These are phyloP conservation scores for Kodamaea leandrae DNA, from an alignment of 805 yeast species.

Conservation along the genomic window DNA sequence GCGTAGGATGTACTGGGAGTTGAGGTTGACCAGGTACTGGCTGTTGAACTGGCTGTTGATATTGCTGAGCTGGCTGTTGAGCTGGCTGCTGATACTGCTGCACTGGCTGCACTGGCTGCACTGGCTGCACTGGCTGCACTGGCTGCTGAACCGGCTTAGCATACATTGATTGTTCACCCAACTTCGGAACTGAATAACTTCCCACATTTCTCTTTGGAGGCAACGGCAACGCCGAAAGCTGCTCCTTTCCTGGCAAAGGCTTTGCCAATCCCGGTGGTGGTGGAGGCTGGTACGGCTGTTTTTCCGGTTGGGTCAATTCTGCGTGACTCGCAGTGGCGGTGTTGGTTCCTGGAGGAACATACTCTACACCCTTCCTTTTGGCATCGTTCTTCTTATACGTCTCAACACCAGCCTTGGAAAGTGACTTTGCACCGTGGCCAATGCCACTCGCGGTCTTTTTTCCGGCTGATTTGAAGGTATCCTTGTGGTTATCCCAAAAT, in stretches of 20 bases:
- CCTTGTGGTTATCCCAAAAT: conserved; percentile 55
- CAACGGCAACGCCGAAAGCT: conserved; percentile 37
- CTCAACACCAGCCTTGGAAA: conserved; percentile 49
- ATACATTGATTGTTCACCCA: conserved; percentile 14
- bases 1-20: conserved; percentile 2
- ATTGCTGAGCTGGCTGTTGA: conserved; percentile 9
- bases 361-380: conserved; percentile 20
- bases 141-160: conserved; percentile 1
- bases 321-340: neutral
- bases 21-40: conserved; percentile 3
- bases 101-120: conserved; percentile 10
- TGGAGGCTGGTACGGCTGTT: conserved; percentile 3
- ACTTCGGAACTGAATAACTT: conserved; percentile 1
- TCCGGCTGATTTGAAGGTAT: conserved; percentile 48
- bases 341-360: conserved; percentile 10
- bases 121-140: conserved; percentile 9
- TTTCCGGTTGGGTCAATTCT: neutral
- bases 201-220: conserved; percentile 45
- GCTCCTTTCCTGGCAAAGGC: conserved; percentile 18
- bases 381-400: conserved; percentile 47
- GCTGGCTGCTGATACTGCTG: conserved; percentile 7
- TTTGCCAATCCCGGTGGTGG: conserved; percentile 14
- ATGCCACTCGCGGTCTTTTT: conserved; percentile 48
- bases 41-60: conserved; percentile 8
- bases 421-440: conserved; percentile 48